Base-by-base conservation (phyloP, 495 filamentous ascomycete genomes). In the Parachaetomium inaequale region DNA sequence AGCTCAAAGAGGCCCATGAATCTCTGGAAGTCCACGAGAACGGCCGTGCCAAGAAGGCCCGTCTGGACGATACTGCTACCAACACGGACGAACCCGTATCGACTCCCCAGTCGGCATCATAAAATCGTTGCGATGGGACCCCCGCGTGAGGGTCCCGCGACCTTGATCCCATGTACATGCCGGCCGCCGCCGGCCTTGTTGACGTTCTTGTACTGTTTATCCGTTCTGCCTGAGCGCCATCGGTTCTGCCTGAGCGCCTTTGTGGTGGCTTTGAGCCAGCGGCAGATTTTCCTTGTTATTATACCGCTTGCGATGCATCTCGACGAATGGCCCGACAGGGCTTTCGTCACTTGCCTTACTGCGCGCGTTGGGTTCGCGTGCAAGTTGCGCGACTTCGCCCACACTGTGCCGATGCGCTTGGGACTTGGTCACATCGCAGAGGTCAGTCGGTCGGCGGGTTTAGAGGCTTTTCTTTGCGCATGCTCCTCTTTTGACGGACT, bases 1-100 rank as follows among this genome's bases (percentile, higher is more conserved):
- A 81, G 66, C 72, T 80, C 2, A 75, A 75, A 38, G 74, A 76
- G 0, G 69, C 74, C 12, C 79, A 76, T 58, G 75, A 68, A 23
- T 70, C 78, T 32, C 55, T 62, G 15, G 72, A 75, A 45, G 63
- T 64, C 4, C 62, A 73, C 11, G 77, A 79, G 47, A 64, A 40
- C 14, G 69, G 74, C 58, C 72, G 70, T 34, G 69, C 71, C 34
- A 79, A 79, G 66, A 78, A 61, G 63, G 64, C 67, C 11, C 73
- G 73, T 7, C 50, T 77, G 3, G 74, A 76, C 19, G 73, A 76
- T 3, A 23, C 31, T 26, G 38, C 51, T 6, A 2, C 29, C 19
- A 54, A 7, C 29, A 40, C 43, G 8, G 59, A 62, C 21, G 53
- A 55, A 31, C 31, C 59, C 15, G 52, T 21, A 49, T 29, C 43